Evolutionary conservation across 306 rosid species (phyloP).

Genomic region (Ormosia semicastrata): DNA sequence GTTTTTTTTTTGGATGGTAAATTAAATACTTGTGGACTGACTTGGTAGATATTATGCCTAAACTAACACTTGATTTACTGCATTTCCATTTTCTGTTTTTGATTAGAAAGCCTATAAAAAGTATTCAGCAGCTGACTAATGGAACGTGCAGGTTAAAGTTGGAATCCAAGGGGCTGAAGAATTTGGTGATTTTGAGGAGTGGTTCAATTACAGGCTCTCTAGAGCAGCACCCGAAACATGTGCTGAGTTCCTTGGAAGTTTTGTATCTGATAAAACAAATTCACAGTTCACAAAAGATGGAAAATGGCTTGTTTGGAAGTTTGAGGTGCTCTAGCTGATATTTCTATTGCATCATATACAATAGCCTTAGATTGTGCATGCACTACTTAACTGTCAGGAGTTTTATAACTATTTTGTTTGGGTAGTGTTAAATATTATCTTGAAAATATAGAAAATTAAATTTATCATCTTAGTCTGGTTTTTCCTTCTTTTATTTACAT

Average conservation of each 20-base stretch:
- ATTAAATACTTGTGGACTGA: not conserved
- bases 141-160: conserved; percentile 68
- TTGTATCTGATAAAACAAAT: conserved; percentile 66
- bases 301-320: conserved; percentile 99
- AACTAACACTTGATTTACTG: not conserved
- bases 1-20: not conserved
- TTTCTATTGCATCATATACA: conserved; percentile 2
- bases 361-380: conserved; percentile 8
- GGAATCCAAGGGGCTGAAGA: conserved; percentile 76
- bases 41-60: not conserved
- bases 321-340: conserved; percentile 63
- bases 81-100: not conserved
- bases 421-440: conserved; percentile 15
- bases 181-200: conserved; percentile 84
- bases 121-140: conserved; percentile 15
- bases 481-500: conserved; percentile 11
- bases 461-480: not conserved
- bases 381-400: conserved; percentile 4
- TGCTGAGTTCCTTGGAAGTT: conserved; percentile 92
- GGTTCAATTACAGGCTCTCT: conserved; percentile 92
- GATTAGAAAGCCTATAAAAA: not conserved
- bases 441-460: not conserved
- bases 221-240: conserved; percentile 99
- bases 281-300: conserved; percentile 76
- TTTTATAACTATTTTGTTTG: not conserved